Percentiles rank a stretch among this genome's conserved stretches.
Conservation (phyloP, 75 land plant species). For the Pinus taeda region DNA sequence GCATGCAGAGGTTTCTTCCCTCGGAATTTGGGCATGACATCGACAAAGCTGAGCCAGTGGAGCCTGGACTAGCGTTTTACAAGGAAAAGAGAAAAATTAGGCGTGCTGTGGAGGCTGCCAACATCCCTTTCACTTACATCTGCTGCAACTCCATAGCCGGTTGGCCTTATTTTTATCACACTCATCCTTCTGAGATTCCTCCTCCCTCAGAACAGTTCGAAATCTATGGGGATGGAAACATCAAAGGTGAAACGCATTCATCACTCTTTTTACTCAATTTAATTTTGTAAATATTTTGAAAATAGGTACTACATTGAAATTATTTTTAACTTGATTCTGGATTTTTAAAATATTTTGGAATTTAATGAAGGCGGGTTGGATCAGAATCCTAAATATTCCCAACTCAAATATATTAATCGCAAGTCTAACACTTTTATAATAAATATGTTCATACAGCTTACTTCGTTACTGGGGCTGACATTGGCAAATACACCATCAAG, state of each 20-base stretch:
- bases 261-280: no score
- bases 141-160: constrained; percentile 19
- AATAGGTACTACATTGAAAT: no score
- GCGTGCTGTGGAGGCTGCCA: constrained; percentile 17
- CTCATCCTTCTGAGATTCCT: constrained; percentile 8
- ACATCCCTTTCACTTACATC: constrained; percentile 27
- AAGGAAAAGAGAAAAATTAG: constrained; percentile 11
- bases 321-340: no score
- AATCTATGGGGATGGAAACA: constrained; percentile 29
- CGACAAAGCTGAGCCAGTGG: constrained; percentile 13
- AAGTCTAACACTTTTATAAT: no score
- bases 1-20: constrained; percentile 20
- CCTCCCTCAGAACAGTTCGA: constrained; percentile 11
- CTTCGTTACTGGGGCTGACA: constrained; percentile 10
- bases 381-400: background rate
- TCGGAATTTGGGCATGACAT: constrained; percentile 26
- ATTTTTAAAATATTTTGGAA: background rate
- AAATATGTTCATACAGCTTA: background rate
- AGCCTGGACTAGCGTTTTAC: constrained; percentile 5
- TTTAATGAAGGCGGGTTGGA: no score
- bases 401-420: no score
- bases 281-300: no score
- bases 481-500: constrained; percentile 20
- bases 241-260: constrained; percentile 10
- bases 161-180: constrained; percentile 13